Conservation (phyloP, 345 rosid genomes). For the Garcia nutans region DNA sequence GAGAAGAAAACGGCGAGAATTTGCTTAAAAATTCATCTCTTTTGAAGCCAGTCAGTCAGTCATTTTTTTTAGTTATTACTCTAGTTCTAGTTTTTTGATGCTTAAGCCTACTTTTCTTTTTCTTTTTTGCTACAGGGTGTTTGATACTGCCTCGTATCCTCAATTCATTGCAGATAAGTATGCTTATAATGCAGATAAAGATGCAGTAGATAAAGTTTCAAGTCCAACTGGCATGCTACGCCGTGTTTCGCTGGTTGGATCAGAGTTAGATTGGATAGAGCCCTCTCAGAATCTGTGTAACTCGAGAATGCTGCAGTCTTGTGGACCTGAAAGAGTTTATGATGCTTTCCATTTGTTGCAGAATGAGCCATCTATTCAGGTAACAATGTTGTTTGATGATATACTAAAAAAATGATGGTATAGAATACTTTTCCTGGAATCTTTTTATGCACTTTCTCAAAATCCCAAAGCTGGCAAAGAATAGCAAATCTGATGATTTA, state of each 20-base stretch:
- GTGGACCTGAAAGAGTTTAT: constrained; percentile 47
- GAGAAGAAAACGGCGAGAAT: not conserved
- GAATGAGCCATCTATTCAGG: constrained; percentile 86
- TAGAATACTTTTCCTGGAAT: not conserved
- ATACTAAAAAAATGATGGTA: not conserved
- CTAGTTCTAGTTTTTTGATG: not conserved
- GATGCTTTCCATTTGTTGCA: constrained; percentile 80
- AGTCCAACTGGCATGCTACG: constrained; percentile 30
- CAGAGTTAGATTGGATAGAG: constrained; percentile 72
- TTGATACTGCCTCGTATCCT: constrained; percentile 41
- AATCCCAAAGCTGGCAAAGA: not conserved
- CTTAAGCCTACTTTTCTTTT: not conserved
- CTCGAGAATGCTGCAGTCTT: constrained; percentile 47
- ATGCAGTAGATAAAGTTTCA: constrained; percentile 34
- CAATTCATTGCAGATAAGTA: constrained; percentile 53
- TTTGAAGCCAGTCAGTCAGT: too few relatives aligned
- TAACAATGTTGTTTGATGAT: constrained; percentile 17
- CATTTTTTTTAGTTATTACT: too few relatives aligned
- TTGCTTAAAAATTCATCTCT: too few relatives aligned
- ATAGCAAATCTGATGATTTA: not conserved
- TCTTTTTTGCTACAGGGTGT: constrained; percentile 40
- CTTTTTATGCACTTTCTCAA: not conserved
- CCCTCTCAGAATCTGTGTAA: constrained; percentile 49
- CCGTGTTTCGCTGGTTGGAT: constrained; percentile 45
- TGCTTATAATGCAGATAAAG: constrained; percentile 33